Evolutionary conservation across 1,284 basidiomycete species (phyloP).

Genomic region (Caloboletus firmus): DNA sequence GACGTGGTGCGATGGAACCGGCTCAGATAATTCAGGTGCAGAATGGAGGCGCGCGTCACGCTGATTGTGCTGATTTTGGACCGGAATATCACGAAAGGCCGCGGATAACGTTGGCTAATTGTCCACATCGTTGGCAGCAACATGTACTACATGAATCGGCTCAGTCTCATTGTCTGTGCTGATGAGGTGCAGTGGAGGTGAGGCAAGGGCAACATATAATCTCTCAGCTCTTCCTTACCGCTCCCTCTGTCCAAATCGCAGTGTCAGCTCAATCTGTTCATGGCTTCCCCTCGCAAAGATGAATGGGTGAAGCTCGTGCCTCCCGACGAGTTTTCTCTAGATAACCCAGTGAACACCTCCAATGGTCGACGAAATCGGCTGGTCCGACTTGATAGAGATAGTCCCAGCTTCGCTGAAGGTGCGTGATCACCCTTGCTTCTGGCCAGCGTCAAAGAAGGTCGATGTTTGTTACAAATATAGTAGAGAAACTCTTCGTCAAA

Average conservation of each 20-base stretch:
- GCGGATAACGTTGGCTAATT: constrained; percentile 18
- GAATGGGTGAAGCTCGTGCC: constrained; percentile 32
- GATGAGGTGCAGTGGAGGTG: constrained; percentile 24
- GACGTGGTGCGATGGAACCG: constrained; percentile 1
- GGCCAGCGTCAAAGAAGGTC: background rate
- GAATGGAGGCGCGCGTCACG: constrained; percentile 4
- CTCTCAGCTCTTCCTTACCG: constrained; percentile 1
- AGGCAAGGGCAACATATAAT: constrained; percentile 28
- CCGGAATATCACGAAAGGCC: constrained; percentile 9
- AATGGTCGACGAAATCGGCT: constrained; percentile 41
- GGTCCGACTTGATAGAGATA: constrained; percentile 31
- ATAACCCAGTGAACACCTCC: constrained; percentile 40
- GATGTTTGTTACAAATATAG: constrained; percentile 32
- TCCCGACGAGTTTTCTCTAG: constrained; percentile 47
- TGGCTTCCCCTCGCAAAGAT: constrained; percentile 22
- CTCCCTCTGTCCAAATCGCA: background rate
- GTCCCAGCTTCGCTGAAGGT: constrained; percentile 28
- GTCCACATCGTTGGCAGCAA: constrained; percentile 16
- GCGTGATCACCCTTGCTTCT: constrained; percentile 7
- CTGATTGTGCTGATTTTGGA: constrained; percentile 12
- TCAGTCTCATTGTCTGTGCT: constrained; percentile 12
- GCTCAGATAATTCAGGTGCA: background rate
- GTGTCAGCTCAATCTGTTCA: constrained; percentile 13
- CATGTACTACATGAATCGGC: constrained; percentile 8
- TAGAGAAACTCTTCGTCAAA: constrained; percentile 49